Evolutionary conservation across 192 early-diverging fungal species (phyloP), one percentile per base, ranked within the genome.

Genomic region (Umbelopsis ramanniana): DNA sequence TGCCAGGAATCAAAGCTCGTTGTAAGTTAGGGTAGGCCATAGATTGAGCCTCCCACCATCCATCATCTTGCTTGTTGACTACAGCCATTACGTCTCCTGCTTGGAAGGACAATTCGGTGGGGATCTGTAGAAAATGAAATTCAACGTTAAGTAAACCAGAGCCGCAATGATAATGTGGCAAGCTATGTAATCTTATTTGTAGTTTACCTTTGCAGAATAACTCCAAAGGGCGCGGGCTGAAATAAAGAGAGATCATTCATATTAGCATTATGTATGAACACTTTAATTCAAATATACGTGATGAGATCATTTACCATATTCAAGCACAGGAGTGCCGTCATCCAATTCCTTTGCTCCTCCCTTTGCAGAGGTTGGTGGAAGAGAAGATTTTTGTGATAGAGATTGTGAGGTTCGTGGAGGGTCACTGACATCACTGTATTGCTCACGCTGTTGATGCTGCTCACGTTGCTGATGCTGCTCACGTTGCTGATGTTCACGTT

Each of bases 31-130:
- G 68, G 40, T 35, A n/a, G 19, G 57, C 6, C 57, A 63, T 63
- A 14, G 57, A 63, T 4, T 76, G 72, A 6, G 82, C 87, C 53
- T 81, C 78, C 87, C 87, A 89, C 87, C 87, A 89, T 4, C 87
- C 87, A 73, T 89, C 87, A 1, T 77, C 68, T 15, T 85, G 79
- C 24, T 77, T 82, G 6, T 71, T 68, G 2, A 87, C 4, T 3
- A 89, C 72, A 3, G 73, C 82, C 17, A 89, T 38, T 11, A 82
- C 68, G 63, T 89, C 85, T 5, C 81, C 81, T 46, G 74, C 74
- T 46, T 68, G 74, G 38, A 89, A 81, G 54, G 79, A 81, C 55
- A 89, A 72, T 69, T 89, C 87, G n/a, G 79, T 80, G 5, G 82
- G 81, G 52, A 83, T 83, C 79, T 67, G 66, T 33, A 29, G 48